These are phyloP conservation scores for Musa schizocarpa DNA, from an alignment of 176 grass and related monocot genomes.

Conservation along the genomic window DNA sequence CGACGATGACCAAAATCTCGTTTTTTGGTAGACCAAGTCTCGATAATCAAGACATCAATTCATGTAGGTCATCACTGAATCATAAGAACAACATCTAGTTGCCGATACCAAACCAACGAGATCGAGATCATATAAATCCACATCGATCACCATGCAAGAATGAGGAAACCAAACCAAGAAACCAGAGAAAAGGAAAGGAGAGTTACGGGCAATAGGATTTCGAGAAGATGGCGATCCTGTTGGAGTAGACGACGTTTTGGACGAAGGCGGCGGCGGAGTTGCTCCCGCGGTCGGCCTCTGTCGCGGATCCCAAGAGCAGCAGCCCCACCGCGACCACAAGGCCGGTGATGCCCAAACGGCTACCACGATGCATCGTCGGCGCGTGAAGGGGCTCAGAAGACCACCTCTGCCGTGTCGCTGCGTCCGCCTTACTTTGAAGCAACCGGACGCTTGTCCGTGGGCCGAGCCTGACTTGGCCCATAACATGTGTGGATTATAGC, in stretches of 20 bases:
- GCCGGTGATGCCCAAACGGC: background rate
- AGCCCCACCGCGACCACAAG: background rate
- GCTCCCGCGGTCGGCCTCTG: conserved; percentile 19
- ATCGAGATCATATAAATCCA: too few species aligned
- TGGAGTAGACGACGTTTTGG: conserved; percentile 87
- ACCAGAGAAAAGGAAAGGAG: background rate
- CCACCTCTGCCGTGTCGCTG: background rate
- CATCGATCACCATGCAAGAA: too few species aligned
- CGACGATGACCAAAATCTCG: too few species aligned
- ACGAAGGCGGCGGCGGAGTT: conserved; percentile 65
- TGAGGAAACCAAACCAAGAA: background rate
- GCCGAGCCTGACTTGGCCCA: background rate
- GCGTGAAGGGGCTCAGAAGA: background rate
- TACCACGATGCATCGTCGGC: background rate
- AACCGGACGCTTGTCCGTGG: background rate
- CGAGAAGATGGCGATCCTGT: conserved; percentile 92
- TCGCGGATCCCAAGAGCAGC: conserved; percentile 34
- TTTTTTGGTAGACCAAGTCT: too few species aligned
- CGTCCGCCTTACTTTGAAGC: background rate
- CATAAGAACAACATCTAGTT: too few species aligned
- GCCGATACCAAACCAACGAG: too few species aligned
- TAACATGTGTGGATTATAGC: too few species aligned
- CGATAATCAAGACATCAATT: too few species aligned
- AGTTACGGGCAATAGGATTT: conserved; percentile 83
- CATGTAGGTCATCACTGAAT: too few species aligned